A percentile compares a stretch with the other conserved stretches of the same genome.
Conservation (phyloP, 805 yeast species). For the Ogataea siamensis region DNA sequence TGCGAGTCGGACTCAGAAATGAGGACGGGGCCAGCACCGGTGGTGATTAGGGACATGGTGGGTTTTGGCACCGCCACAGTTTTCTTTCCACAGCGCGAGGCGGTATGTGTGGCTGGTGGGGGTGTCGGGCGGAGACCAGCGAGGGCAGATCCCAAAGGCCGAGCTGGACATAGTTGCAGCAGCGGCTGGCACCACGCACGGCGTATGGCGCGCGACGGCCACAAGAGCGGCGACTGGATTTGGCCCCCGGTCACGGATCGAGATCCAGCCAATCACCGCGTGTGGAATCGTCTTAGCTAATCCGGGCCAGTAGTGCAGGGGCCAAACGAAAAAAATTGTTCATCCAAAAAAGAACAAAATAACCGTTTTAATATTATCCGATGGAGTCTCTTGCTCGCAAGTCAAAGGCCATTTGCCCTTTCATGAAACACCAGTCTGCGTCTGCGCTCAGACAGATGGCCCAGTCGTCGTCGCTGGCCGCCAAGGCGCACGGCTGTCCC, state of each 20-base stretch:
- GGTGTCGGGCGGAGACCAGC: no score
- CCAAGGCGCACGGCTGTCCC: slow-evolving; percentile 79
- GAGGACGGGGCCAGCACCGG: slow-evolving; percentile 6
- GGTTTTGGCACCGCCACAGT: background rate
- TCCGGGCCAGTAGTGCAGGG: slow-evolving; percentile 5
- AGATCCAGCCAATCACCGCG: slow-evolving; percentile 2
- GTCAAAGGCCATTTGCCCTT: slow-evolving; percentile 81
- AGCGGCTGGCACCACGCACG: background rate
- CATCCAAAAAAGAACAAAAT: slow-evolving; percentile 2
- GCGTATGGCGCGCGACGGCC: no score
- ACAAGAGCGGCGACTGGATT: no score
- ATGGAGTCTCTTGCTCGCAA: slow-evolving; percentile 83
- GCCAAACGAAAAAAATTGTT: slow-evolving; percentile 3
- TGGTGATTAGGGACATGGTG: slow-evolving; percentile 3
- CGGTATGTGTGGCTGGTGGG: slow-evolving; percentile 5
- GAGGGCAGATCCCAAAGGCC: background rate
- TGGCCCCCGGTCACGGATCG: no score
- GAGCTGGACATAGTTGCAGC: background rate
- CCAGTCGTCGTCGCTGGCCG: slow-evolving; percentile 42
- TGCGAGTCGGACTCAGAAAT: slow-evolving; percentile 7
- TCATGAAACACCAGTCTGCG: slow-evolving; percentile 58
- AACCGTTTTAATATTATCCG: slow-evolving; percentile 3
- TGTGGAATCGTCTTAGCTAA: slow-evolving; percentile 4
- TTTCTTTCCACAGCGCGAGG: no score
- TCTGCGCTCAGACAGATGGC: slow-evolving; percentile 59